Conservation (phyloP, 2,329 filamentous ascomycete species). For the Fusarium heterosporum region DNA sequence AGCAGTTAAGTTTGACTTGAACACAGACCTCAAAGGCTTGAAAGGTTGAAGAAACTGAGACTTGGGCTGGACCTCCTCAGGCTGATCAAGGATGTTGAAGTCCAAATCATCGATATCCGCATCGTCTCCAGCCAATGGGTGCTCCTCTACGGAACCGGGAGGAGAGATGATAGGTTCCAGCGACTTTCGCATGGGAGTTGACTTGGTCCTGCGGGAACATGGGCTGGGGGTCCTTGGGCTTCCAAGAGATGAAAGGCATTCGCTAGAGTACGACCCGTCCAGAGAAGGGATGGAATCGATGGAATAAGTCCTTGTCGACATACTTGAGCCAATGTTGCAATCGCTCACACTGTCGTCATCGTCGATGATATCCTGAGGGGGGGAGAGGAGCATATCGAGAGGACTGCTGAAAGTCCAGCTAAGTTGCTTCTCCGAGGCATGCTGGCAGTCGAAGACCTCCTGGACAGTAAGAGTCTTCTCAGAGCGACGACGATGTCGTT, state of each 20-base stretch:
- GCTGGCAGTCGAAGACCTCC: constrained; percentile 65
- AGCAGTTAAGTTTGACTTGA: constrained; percentile 77
- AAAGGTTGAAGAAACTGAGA: constrained; percentile 55
- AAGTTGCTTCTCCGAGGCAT: constrained; percentile 69
- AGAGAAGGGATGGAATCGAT: constrained; percentile 72
- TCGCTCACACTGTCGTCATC: constrained; percentile 64
- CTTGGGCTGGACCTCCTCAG: constrained; percentile 51
- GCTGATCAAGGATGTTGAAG: constrained; percentile 60
- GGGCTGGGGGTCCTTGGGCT: constrained; percentile 59
- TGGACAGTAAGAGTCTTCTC: constrained; percentile 62
- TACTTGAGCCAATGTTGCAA: constrained; percentile 62
- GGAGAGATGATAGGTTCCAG: constrained; percentile 69
- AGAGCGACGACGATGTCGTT: constrained; percentile 49
- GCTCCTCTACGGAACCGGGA: constrained; percentile 62
- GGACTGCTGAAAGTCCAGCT: constrained; percentile 66
- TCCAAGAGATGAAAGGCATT: constrained; percentile 61
- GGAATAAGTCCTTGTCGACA: constrained; percentile 68
- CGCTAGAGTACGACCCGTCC: constrained; percentile 65
- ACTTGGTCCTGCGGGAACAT: constrained; percentile 48
- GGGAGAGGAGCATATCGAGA: constrained; percentile 69
- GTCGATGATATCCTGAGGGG: constrained; percentile 68
- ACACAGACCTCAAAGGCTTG: constrained; percentile 66
- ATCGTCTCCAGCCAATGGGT: constrained; percentile 58
- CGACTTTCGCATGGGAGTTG: constrained; percentile 59
- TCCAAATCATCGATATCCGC: constrained; percentile 57